phyloP scores from a whole-genome alignment of 768 basidiomycete genomes.

The Gloeostereum incarnatum region DNA sequence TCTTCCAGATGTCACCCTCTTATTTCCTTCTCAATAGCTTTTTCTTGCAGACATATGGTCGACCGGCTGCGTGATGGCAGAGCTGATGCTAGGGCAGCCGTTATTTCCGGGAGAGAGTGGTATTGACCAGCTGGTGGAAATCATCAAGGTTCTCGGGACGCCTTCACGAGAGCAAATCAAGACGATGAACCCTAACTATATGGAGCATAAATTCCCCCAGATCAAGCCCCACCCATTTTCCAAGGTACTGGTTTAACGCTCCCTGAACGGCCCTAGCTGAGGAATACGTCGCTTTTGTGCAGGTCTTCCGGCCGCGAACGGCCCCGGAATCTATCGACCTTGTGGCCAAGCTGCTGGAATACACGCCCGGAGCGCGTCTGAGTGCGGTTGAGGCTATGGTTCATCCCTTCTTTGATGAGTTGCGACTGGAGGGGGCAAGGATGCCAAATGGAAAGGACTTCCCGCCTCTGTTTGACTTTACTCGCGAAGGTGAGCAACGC shows the following conservation, averaged over 20 bases:
- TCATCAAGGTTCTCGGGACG: conserved; percentile 98
- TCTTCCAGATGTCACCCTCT: conserved; percentile 9
- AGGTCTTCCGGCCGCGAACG: conserved; percentile 98
- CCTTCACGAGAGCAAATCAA: conserved; percentile 99
- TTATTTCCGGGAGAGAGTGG: conserved; percentile 98
- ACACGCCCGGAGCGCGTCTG: conserved; percentile 91
- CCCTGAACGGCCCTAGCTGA: no score
- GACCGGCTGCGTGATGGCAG: conserved; percentile 99
- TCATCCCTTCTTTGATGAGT: conserved; percentile 95
- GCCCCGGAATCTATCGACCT: conserved; percentile 94
- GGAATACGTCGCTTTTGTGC: no score
- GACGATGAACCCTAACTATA: conserved; percentile 99
- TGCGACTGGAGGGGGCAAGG: conserved; percentile 80
- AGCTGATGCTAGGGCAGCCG: conserved; percentile 97
- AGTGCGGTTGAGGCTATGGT: conserved; percentile 89
- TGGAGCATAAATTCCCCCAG: conserved; percentile 99
- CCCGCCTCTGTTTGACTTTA: conserved; percentile 91
- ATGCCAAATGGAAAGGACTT: conserved; percentile 98
- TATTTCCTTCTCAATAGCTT: conserved; percentile 5
- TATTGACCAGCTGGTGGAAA: conserved; percentile 98
- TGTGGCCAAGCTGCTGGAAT: conserved; percentile 91
- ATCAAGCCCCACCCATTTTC: conserved; percentile 99
- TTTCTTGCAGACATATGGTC: conserved; percentile 85
- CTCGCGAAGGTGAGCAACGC: conserved; percentile 79
- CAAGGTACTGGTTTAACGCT: conserved; percentile 81